phyloP scores from a whole-genome alignment of 2,329 filamentous ascomycete genomes.

The Mycosphaerella arachidis region DNA sequence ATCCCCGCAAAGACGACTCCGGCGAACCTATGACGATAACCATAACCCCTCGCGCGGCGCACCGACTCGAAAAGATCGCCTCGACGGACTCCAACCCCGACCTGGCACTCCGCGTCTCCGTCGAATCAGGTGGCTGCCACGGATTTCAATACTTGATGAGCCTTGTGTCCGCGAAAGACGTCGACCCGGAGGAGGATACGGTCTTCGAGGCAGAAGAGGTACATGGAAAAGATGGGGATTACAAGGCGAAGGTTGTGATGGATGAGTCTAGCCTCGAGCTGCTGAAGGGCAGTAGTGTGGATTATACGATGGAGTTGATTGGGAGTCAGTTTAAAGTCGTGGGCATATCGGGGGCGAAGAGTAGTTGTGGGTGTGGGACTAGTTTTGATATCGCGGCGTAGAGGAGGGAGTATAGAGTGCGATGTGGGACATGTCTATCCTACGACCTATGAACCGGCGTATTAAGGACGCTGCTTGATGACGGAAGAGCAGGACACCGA shows the following conservation, averaged over 20 bases:
- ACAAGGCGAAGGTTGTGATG: constrained; percentile 74
- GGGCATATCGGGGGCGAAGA: constrained; percentile 85
- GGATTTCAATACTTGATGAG: constrained; percentile 98
- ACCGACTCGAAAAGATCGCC: constrained; percentile 64
- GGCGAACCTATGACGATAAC: constrained; percentile 79
- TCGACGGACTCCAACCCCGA: constrained; percentile 60
- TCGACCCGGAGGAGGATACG: constrained; percentile 74
- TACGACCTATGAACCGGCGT: no score
- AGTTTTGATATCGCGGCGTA: constrained; percentile 80
- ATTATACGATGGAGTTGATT: constrained; percentile 95
- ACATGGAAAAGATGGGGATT: constrained; percentile 27
- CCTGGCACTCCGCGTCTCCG: constrained; percentile 82
- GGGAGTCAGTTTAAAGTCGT: constrained; percentile 93
- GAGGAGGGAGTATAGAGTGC: background rate
- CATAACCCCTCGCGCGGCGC: constrained; percentile 75
- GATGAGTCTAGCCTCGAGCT: constrained; percentile 83
- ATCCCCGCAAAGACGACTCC: constrained; percentile 75
- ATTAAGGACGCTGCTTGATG: no score
- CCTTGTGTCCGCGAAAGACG: constrained; percentile 57
- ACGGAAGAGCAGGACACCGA: no score
- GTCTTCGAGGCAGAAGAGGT: constrained; percentile 66
- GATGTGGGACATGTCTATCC: no score
- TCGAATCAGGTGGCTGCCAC: constrained; percentile 92
- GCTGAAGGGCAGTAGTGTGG: constrained; percentile 87
- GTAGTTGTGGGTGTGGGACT: constrained; percentile 93